Evolutionary conservation across 768 basidiomycete genomes (phyloP).

Genomic region (Mycena leptocephala): DNA sequence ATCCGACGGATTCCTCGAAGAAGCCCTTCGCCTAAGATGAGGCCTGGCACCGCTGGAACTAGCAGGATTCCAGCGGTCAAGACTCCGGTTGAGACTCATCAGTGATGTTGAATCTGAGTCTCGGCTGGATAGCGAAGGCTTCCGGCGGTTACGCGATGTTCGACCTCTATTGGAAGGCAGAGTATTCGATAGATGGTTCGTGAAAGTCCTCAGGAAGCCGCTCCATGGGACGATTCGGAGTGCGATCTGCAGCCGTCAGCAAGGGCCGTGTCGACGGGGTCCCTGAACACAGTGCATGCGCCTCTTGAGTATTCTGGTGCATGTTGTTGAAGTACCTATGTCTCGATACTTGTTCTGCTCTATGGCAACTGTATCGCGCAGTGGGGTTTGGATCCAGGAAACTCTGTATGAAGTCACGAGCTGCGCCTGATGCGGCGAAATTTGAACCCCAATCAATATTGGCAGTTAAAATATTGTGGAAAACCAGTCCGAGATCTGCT

Average conservation of each 20-base stretch:
- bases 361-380: not conserved
- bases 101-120: too few relatives aligned
- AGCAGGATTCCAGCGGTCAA: too few relatives aligned
- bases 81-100: too few relatives aligned
- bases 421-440: not conserved
- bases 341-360: not conserved
- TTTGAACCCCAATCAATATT: not conserved
- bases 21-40: not conserved
- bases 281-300: too few relatives aligned
- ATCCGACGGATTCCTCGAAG: slow-evolving; percentile 7
- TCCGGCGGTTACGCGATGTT: too few relatives aligned
- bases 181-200: too few relatives aligned
- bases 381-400: not conserved
- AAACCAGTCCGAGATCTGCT: not conserved
- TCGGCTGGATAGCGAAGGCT: too few relatives aligned
- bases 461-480: not conserved
- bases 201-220: too few relatives aligned
- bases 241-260: too few relatives aligned
- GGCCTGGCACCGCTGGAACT: not conserved
- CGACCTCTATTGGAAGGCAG: too few relatives aligned
- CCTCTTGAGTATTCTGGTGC: not conserved
- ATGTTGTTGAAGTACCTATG: not conserved
- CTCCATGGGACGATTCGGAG: too few relatives aligned
- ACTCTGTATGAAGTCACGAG: not conserved
- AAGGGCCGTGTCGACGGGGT: too few relatives aligned